These are phyloP conservation scores for Xanthoconium stramineum DNA, from an alignment of 768 basidiomycete genomes.

Conservation along the genomic window DNA sequence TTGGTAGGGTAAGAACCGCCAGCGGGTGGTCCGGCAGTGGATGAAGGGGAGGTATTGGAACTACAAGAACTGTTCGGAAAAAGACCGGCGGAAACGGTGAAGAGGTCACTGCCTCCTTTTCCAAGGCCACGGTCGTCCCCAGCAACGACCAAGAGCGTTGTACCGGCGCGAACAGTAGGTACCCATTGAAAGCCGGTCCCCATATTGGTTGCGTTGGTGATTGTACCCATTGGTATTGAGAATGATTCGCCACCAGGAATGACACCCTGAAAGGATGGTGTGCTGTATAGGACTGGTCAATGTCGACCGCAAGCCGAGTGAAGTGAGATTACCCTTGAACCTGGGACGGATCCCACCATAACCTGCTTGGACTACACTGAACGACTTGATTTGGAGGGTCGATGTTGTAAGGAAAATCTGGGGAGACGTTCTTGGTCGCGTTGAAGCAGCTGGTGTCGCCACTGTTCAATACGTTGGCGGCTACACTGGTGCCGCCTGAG, in stretches of 20 bases:
- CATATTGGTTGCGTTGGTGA: constrained; percentile 41
- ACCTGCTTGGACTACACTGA: constrained; percentile 58
- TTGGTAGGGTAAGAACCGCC: constrained; percentile 69
- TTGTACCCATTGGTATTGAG: constrained; percentile 47
- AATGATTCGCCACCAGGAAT: constrained; percentile 83
- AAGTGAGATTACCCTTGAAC: constrained; percentile 49
- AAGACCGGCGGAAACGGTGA: constrained; percentile 52
- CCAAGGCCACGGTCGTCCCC: constrained; percentile 69
- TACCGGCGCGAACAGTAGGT: constrained; percentile 59
- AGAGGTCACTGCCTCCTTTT: constrained; percentile 59
- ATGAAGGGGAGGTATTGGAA: constrained; percentile 61
- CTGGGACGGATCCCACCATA: constrained; percentile 58
- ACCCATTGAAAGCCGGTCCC: constrained; percentile 73
- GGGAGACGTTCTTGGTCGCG: constrained; percentile 41
- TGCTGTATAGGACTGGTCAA: constrained; percentile 35
- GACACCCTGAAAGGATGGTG: constrained; percentile 60
- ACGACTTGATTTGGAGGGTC: constrained; percentile 60
- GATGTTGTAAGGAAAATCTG: constrained; percentile 59
- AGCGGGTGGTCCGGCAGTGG: constrained; percentile 73
- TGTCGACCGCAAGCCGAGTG: neutral
- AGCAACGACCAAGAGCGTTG: constrained; percentile 62
- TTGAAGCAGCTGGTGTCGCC: constrained; percentile 61
- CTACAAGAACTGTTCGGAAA: constrained; percentile 55
- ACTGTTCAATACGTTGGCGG: constrained; percentile 51
- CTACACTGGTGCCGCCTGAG: constrained; percentile 70